Base-by-base conservation (phyloP, 2,329 filamentous ascomycete species). In the Trichoderma koningiopsis region DNA sequence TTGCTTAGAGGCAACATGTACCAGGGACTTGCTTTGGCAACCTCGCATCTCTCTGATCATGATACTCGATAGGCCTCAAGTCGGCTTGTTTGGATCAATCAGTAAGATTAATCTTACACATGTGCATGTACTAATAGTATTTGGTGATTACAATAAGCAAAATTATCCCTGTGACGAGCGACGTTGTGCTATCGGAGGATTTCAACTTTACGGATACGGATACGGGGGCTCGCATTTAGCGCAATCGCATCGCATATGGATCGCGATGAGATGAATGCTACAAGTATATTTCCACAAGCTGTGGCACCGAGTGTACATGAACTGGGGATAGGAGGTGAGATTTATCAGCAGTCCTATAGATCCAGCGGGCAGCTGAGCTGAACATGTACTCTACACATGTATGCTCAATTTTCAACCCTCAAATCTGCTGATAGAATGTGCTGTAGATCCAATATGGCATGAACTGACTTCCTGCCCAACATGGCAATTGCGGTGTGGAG, bases 141-240 rank as follows among this genome's bases (percentile, higher is more conserved):
- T 33, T 33, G 4, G 16, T 33, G 62, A 3, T 4, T 31, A 37
- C 14, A 43, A 24, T 47, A 2, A 2, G 11, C 4, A 27, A 13
- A 4, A 13, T 22, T 35, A 37, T 66, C 27, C 47, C 29, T 11
- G n/a, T 8, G 35, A 58, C 13, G 8, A 65, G 33, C 27, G 16
- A 22, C 19, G 3, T 27, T 31, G 24, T 27, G 7, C 16, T 29
- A 49, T 66, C 37, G 53, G 53, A 49, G 37, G 63, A 58, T 58
- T n/a, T 43, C 31, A 19, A 22, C 5, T 59, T 67, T 68, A 56
- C 66, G 66, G 66, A 68, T 68, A 68, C 66, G 66, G 52, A 62
- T 68, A 68, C 66, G 66, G 65, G 19, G 53, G 43, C 40, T 58
- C 40, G 31, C 47, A 47, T 33, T 11, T 60, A 53, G 56, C 58